Percentiles rank a stretch among this genome's conserved stretches.
Conservation (phyloP, 148 eudicot genomes). For the Chenopodium album region DNA sequence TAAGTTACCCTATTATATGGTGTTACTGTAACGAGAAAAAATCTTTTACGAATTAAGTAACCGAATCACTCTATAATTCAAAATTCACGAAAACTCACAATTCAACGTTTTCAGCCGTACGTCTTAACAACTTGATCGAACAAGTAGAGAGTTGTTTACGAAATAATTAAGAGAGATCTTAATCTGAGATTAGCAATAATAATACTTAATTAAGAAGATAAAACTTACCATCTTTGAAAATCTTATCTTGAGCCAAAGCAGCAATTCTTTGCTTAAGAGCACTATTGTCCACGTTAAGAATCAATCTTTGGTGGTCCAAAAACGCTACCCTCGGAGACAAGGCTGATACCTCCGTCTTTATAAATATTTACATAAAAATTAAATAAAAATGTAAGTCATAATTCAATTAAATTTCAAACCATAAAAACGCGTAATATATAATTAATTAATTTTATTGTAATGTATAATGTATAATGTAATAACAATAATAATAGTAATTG, state of each 20-base stretch:
- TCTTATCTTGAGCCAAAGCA: constrained; percentile 87
- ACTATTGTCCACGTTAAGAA: constrained; percentile 82
- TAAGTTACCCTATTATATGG: not conserved
- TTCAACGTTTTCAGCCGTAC: not conserved
- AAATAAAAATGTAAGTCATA: not conserved
- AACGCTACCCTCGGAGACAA: constrained; percentile 94
- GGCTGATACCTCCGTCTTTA: constrained; percentile 87
- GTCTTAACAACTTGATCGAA: constrained; percentile 7
- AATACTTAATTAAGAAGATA: not conserved
- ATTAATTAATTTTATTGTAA: not conserved
- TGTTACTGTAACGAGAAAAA: not conserved
- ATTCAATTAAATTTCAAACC: not conserved
- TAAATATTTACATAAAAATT: not conserved
- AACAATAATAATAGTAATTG: not conserved
- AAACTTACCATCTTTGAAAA: constrained; percentile 83
- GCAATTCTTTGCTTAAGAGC: constrained; percentile 94
- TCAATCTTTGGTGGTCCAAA: constrained; percentile 84
- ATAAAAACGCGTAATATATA: not conserved
- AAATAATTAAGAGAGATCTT: not conserved
- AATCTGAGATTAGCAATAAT: constrained; percentile 3
- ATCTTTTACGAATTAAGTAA: not conserved
- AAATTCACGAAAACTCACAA: not conserved
- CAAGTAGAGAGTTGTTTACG: constrained; percentile 16
- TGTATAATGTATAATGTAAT: no score
- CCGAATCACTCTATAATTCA: no score